phyloP scores from a whole-genome alignment of 148 eudicot species.

The Silene uniflora region DNA sequence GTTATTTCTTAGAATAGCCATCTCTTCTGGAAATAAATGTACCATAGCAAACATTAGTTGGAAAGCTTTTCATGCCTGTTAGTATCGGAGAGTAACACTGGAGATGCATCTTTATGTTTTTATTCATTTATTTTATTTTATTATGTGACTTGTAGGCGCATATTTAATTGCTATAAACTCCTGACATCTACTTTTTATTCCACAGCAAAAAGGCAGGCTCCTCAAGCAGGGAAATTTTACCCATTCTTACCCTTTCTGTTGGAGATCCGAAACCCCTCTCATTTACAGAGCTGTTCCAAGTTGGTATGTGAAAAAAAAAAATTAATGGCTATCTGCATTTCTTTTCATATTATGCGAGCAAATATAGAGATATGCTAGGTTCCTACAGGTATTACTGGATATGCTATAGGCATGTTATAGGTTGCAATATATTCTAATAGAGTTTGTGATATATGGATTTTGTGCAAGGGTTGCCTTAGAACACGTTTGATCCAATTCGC shows the following conservation, averaged over 20 bases:
- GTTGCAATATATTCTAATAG: background rate
- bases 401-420: background rate
- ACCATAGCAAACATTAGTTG: no score
- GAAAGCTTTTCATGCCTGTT: no score
- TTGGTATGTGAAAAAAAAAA: slow-evolving; percentile 43
- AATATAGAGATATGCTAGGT: background rate
- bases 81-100: no score
- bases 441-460: no score
- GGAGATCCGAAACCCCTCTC: slow-evolving; percentile 98
- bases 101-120: no score
- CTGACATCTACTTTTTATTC: slow-evolving; percentile 5
- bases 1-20: no score
- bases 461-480: background rate
- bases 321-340: background rate
- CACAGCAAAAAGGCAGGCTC: slow-evolving; percentile 77
- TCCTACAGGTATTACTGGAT: background rate
- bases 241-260: slow-evolving; percentile 89
- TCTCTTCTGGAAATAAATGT: no score
- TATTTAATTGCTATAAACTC: background rate
- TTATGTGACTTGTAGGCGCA: no score
- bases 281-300: slow-evolving; percentile 98
- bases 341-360: background rate
- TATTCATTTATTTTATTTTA: no score
- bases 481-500: background rate
- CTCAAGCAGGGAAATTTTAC: slow-evolving; percentile 77